phyloP scores from a whole-genome alignment of 495 filamentous ascomycete species.

The Cladorrhinum samala region DNA sequence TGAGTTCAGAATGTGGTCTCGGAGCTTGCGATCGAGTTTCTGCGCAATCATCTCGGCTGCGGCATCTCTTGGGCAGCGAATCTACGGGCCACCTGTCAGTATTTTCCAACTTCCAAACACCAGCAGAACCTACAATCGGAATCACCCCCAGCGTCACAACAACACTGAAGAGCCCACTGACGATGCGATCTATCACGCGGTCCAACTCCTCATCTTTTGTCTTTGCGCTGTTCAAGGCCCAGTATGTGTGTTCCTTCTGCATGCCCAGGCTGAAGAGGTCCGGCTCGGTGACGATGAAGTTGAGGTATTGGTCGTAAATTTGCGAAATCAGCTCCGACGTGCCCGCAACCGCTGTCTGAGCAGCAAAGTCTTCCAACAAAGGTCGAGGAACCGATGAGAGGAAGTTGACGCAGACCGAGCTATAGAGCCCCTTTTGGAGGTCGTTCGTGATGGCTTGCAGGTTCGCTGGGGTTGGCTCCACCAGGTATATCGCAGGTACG shows the following conservation, averaged over 20 bases:
- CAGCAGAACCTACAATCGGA: conserved; percentile 62
- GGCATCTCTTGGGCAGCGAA: conserved; percentile 82
- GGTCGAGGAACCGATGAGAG: conserved; percentile 88
- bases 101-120: neutral
- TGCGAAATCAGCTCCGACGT: conserved; percentile 86
- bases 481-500: conserved; percentile 90
- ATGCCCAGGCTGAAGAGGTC: conserved; percentile 92
- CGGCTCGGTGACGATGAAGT: conserved; percentile 94
- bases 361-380: conserved; percentile 91
- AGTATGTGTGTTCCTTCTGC: conserved; percentile 78
- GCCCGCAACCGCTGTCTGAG: conserved; percentile 73
- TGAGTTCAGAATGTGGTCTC: conserved; percentile 94
- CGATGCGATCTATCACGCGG: conserved; percentile 77
- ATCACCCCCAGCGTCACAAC: conserved; percentile 85
- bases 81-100: conserved; percentile 29
- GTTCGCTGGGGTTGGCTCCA: conserved; percentile 81
- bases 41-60: conserved; percentile 91
- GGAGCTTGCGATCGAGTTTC: conserved; percentile 89
- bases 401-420: conserved; percentile 95
- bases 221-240: conserved; percentile 87
- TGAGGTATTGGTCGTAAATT: conserved; percentile 95
- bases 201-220: conserved; percentile 89
- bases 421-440: conserved; percentile 80
- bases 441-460: conserved; percentile 80
- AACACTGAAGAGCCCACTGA: conserved; percentile 92